A percentile compares a stretch with the other conserved stretches of the same genome.
Evolutionary conservation across 345 rosid genomes (phyloP).

Genomic region (Linum trigynum): DNA sequence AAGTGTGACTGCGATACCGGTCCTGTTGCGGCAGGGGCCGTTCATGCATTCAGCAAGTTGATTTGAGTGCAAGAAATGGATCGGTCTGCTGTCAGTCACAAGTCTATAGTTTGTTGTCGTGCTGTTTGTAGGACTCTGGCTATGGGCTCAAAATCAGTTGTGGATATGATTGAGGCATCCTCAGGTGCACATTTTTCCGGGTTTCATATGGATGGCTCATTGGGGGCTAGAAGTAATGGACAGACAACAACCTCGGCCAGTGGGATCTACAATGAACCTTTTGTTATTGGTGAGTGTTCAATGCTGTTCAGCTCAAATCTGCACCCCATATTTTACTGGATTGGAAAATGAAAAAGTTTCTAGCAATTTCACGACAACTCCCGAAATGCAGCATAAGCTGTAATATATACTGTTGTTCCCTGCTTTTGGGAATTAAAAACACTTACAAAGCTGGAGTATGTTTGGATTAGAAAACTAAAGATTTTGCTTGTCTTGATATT

Average conservation of each 20-base stretch:
- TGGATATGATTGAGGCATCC: conserved; percentile 83
- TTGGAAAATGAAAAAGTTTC: neutral
- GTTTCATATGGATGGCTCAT: conserved; percentile 57
- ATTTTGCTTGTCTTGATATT: neutral
- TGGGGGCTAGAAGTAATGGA: conserved; percentile 29
- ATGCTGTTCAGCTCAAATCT: neutral
- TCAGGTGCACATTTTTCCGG: conserved; percentile 83
- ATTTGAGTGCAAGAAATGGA: neutral
- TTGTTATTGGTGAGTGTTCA: conserved; percentile 59
- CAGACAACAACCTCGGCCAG: conserved; percentile 42
- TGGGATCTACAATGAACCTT: conserved; percentile 65
- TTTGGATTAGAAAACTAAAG: too few relatives aligned
- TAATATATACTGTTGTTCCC: neutral
- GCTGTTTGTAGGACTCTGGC: neutral
- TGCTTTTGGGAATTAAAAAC: neutral
- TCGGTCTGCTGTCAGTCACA: conserved; percentile 11
- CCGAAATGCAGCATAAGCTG: neutral
- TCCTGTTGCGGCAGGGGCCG: neutral
- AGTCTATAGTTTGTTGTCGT: too few relatives aligned
- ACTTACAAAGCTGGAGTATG: too few relatives aligned
- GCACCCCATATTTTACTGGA: neutral
- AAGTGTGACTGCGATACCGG: neutral
- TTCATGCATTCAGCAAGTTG: neutral
- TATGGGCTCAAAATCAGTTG: conserved; percentile 61
- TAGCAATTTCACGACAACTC: neutral